Evolutionary conservation across 2,329 filamentous ascomycete genomes (phyloP).

Genomic region (Fusarium denticulatum): DNA sequence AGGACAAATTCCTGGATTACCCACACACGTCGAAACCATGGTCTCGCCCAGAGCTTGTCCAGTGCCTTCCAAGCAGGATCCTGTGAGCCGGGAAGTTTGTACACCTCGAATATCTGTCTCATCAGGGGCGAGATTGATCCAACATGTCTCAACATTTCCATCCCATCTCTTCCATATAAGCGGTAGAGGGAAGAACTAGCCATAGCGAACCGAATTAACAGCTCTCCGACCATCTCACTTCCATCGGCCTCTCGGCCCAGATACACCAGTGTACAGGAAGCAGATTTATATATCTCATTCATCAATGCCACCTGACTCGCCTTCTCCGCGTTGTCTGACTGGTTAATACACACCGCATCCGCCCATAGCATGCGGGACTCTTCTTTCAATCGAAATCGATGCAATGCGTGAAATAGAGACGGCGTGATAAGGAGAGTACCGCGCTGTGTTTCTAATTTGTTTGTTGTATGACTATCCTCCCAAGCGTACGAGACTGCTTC

Average conservation of each 20-base stretch:
- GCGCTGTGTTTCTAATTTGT: neutral
- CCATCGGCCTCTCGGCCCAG: neutral
- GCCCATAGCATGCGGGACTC: rapidly evolving
- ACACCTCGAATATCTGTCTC: rapidly evolving
- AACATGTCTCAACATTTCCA: neutral
- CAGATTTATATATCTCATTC: neutral
- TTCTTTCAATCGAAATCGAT: neutral
- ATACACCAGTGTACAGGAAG: neutral
- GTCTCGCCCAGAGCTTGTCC: neutral
- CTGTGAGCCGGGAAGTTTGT: rapidly evolving
- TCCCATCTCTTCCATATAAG: neutral
- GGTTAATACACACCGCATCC: neutral
- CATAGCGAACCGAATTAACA: rapidly evolving
- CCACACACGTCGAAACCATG: neutral
- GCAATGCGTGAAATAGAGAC: neutral
- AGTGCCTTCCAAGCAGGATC: neutral
- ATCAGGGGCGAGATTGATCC: too few species aligned
- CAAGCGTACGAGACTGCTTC: neutral
- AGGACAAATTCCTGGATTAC: neutral
- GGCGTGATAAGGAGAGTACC: neutral
- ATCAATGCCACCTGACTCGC: neutral
- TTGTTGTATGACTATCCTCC: neutral
- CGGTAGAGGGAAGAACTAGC: rapidly evolving
- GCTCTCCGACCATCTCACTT: rapidly evolving
- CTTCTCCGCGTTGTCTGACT: neutral